These are phyloP conservation scores for Xylaria polymorpha DNA, from an alignment of 2,329 filamentous ascomycete genomes.

Conservation along the genomic window DNA sequence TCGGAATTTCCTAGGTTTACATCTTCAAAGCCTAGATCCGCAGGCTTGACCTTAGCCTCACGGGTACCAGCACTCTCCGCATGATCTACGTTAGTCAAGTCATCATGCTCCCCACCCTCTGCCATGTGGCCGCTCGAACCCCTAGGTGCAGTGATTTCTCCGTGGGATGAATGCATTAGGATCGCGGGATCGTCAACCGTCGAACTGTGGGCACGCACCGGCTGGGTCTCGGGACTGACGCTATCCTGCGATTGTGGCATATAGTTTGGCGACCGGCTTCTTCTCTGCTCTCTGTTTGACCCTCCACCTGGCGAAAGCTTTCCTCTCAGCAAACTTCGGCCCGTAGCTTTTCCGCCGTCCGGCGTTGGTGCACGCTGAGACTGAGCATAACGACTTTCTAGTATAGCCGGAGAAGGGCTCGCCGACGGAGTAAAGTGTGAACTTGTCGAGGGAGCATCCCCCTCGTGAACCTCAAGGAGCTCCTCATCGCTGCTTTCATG, in stretches of 20 bases:
- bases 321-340: conserved; percentile 53
- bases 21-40: conserved; percentile 30
- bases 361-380: conserved; percentile 41
- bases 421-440: conserved; percentile 20
- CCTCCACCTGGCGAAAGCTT: conserved; percentile 37
- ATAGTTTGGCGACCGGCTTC: conserved; percentile 35
- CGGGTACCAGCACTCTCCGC: conserved; percentile 5
- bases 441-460: conserved; percentile 30
- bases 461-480: conserved; percentile 29
- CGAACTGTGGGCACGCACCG: conserved; percentile 1
- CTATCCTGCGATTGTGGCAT: conserved; percentile 23
- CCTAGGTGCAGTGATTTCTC: conserved; percentile 16
- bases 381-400: conserved; percentile 40
- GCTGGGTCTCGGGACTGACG: conserved; percentile 7
- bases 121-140: neutral
- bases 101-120: neutral
- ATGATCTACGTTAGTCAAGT: neutral
- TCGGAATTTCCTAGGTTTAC: conserved; percentile 13
- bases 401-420: conserved; percentile 35
- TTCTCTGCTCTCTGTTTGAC: conserved; percentile 34
- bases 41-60: conserved; percentile 21
- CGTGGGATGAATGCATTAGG: conserved; percentile 28
- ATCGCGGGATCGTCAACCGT: conserved; percentile 36
- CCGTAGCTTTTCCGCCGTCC: conserved; percentile 54
- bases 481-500: conserved; percentile 49